These are phyloP conservation scores for Pezicula neosporulosa DNA, from an alignment of 2,329 filamentous ascomycete species.

Conservation along the genomic window DNA sequence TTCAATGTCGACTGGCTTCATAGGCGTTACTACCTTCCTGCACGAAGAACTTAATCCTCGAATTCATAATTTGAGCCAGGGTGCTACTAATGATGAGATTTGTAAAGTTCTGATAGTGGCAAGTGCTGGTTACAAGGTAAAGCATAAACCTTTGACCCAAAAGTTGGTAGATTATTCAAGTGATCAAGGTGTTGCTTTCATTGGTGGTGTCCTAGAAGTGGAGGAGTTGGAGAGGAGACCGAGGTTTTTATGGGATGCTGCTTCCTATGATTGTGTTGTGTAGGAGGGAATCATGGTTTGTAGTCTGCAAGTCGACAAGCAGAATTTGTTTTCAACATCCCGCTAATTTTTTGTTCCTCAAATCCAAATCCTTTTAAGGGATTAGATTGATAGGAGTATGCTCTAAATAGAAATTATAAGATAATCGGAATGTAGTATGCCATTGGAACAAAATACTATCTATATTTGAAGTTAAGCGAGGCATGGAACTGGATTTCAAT, in stretches of 20 bases:
- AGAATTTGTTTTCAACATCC: no score
- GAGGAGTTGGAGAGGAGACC: slow-evolving; percentile 5
- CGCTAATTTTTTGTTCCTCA: no score
- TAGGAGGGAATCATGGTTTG: no score
- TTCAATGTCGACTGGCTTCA: slow-evolving; percentile 10
- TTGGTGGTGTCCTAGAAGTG: slow-evolving; percentile 5
- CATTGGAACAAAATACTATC: no score
- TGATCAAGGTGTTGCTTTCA: slow-evolving; percentile 9
- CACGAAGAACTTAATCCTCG: slow-evolving; percentile 8
- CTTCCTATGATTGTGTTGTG: not conserved
- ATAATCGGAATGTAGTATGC: no score
- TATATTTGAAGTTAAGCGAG: no score
- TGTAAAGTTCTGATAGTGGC: slow-evolving; percentile 1
- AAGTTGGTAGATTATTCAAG: slow-evolving; percentile 8
- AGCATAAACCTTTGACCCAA: slow-evolving; percentile 7
- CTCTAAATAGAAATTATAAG: no score
- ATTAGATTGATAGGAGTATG: no score
- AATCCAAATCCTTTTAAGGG: no score
- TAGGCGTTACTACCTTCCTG: slow-evolving; percentile 9
- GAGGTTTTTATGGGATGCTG: slow-evolving; percentile 9
- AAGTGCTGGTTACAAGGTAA: slow-evolving; percentile 4
- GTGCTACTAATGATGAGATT: slow-evolving; percentile 10
- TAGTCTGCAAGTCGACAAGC: no score
- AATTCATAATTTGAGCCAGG: not conserved
- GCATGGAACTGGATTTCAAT: no score